Base-by-base conservation (phyloP, 768 basidiomycete genomes). In the Amanita pallidorosea region DNA sequence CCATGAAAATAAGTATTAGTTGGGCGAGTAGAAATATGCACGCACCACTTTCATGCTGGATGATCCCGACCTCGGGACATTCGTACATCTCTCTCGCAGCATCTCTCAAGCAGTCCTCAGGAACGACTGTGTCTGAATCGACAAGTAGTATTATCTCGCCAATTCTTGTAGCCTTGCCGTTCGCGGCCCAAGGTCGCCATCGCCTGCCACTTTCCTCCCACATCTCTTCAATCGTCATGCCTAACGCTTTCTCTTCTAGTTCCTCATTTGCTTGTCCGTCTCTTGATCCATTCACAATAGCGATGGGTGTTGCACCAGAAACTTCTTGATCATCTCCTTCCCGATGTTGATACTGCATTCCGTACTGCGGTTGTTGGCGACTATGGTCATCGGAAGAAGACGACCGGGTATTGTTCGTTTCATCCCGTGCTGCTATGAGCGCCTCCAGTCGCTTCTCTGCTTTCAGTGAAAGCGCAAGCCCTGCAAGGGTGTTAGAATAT, bases 21-120 rank as follows among this genome's bases (percentile, higher is more conserved):
- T 27, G 29, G 7, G 36, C 46, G 29, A 50, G 29, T 44, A 53
- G 20, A 56, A 56, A 20, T 20, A 64, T 63, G 36, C 20, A 63
- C 68, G 1, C 34, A 71, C 70, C 85, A 20, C 81, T 83, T 58
- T 85, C 85, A 61, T 94, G 90, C 59, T 93, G 91, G 48, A 95
- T 79, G 64, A 95, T 88, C 3, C 80, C 88, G 15, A 92, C 79
- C 11, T 79, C 79, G 1, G 83, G 85, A 56, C 78, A 83, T 55
- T 79, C 79, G 27, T 71, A 65, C 70, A 94, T 80, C 69, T 94
- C 89, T 47, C 85, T 73, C 17, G 87, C 88, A 1, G 90, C 91
- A 64, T 92, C 88, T 33, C 88, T 71, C 59, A 92, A 75, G 60
- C 88, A 89, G 61, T 91, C 90, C 67, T 85, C 85, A 4, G 89